Percentiles rank a stretch among this genome's conserved stretches.
Conservation (phyloP, 2,329 filamentous ascomycete species). For the Epicoccum nigrum region DNA sequence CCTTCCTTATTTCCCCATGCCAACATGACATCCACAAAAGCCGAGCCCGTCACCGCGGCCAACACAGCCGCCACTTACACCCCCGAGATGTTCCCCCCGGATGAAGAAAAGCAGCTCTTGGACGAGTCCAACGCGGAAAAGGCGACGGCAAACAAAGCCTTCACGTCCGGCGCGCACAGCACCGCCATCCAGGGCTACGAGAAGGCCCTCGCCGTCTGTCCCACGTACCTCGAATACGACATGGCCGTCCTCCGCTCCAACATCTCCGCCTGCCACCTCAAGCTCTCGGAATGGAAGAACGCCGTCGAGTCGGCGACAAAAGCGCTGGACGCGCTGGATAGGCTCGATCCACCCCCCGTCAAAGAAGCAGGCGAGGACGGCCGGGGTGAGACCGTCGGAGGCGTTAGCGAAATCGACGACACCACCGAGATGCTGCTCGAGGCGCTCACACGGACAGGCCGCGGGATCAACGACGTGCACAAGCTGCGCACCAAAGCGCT, state of each 20-base stretch:
- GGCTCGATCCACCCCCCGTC: conserved; percentile 55
- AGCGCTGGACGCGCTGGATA: conserved; percentile 74
- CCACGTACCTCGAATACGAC: conserved; percentile 86
- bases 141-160: conserved; percentile 77
- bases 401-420: conserved; percentile 66
- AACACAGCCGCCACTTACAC: conserved; percentile 12
- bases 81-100: conserved; percentile 39
- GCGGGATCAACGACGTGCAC: conserved; percentile 64
- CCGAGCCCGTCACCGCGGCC: conserved; percentile 7
- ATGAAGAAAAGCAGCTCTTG: conserved; percentile 61
- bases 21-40: conserved; percentile 14
- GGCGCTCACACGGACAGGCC: conserved; percentile 38
- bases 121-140: conserved; percentile 76
- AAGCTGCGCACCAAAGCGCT: conserved; percentile 84
- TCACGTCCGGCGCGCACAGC: conserved; percentile 72
- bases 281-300: conserved; percentile 83
- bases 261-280: conserved; percentile 86
- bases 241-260: conserved; percentile 87
- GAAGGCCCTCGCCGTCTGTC: conserved; percentile 77
- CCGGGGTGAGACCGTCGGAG: conserved; percentile 56
- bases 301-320: conserved; percentile 75
- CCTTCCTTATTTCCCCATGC: background rate
- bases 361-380: conserved; percentile 47
- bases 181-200: conserved; percentile 84
- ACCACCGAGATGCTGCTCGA: conserved; percentile 40